Evolutionary conservation across 345 rosid species (phyloP).

Genomic region (Kandelia obovata): DNA sequence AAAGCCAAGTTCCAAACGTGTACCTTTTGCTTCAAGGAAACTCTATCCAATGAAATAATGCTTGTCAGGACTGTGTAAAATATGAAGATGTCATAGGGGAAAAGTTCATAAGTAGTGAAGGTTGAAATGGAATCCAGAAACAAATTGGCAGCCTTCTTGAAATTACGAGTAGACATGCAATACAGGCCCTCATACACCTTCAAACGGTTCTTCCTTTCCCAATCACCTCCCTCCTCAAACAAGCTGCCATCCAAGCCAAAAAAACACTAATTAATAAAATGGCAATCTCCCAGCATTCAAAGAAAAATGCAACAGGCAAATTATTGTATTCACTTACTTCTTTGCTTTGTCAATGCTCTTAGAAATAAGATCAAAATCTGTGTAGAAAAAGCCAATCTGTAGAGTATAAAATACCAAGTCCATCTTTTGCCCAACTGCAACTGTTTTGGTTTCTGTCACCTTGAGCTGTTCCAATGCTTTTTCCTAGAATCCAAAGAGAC

Average conservation of each 20-base stretch:
- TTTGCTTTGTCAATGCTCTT: conserved; percentile 98
- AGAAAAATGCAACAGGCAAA: not conserved
- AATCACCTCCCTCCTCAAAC: conserved; percentile 99
- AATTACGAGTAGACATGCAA: conserved; percentile 86
- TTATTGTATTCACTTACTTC: conserved; percentile 44
- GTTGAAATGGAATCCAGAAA: conserved; percentile 98
- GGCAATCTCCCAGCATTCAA: not conserved
- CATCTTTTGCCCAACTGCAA: conserved; percentile 99
- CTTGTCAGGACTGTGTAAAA: conserved; percentile 95
- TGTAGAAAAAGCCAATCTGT: conserved; percentile 86
- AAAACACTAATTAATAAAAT: conserved; percentile 2
- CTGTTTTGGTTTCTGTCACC: conserved; percentile 91
- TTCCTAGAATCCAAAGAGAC: conserved; percentile 42
- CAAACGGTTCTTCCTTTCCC: conserved; percentile 98
- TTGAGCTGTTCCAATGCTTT: conserved; percentile 94
- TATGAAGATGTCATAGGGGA: conserved; percentile 90
- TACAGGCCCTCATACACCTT: conserved; percentile 96
- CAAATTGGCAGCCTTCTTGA: conserved; percentile 82
- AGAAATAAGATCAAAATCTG: conserved; percentile 91
- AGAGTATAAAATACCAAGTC: conserved; percentile 85
- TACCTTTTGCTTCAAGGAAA: conserved; percentile 97
- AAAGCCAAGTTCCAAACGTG: conserved; percentile 1
- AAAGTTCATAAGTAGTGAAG: conserved; percentile 94
- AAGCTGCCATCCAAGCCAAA: conserved; percentile 44
- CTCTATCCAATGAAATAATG: conserved; percentile 93